Percentiles rank a stretch among this genome's conserved stretches.
Evolutionary conservation across 2,329 filamentous ascomycete species (phyloP).

Genomic region (Lachnellula arida): DNA sequence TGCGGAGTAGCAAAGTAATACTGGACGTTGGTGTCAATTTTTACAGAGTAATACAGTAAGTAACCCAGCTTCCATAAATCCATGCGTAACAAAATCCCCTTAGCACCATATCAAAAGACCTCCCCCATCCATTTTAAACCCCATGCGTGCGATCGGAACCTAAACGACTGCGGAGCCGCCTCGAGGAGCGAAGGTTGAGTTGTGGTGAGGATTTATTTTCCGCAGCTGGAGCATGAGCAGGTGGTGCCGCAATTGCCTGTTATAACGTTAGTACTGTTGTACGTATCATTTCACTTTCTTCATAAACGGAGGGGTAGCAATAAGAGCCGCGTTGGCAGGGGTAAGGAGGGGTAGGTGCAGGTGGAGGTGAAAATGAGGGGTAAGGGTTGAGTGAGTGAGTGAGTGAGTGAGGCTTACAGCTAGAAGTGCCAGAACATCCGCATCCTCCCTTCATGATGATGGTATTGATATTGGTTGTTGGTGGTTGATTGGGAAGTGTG

Average conservation of each 20-base stretch:
- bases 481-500: neutral
- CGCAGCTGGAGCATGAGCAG: constrained; percentile 35
- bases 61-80: too few relatives aligned
- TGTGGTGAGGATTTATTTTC: constrained; percentile 29
- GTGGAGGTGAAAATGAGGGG: too few relatives aligned
- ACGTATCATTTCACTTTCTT: neutral
- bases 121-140: too few relatives aligned
- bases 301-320: neutral
- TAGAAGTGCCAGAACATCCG: constrained; percentile 33
- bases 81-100: too few relatives aligned
- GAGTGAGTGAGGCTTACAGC: constrained; percentile 29
- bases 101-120: too few relatives aligned
- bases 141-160: too few relatives aligned
- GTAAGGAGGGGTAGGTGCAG: too few relatives aligned
- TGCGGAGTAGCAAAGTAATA: too few relatives aligned
- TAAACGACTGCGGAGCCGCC: neutral
- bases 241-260: constrained; percentile 25
- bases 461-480: constrained; percentile 15
- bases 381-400: neutral
- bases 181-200: neutral
- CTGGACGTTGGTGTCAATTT: too few relatives aligned
- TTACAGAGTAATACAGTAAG: too few relatives aligned
- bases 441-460: constrained; percentile 34
- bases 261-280: neutral
- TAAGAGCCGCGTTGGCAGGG: neutral